Base-by-base conservation (phyloP, 257 asterid species). In the Solanum tarapatanum region DNA sequence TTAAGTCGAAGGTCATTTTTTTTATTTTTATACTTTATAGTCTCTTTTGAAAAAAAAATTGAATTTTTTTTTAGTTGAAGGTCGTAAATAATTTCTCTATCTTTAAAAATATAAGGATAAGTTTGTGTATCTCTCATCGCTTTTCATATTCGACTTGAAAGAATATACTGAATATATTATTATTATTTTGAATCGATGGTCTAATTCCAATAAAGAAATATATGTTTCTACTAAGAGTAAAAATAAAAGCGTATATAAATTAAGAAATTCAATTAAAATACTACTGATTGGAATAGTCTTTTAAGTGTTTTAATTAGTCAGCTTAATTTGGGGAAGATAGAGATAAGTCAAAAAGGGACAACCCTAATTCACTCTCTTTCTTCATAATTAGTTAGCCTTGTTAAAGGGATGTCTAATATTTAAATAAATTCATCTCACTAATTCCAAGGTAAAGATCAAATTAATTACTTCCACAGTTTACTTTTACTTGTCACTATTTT, bases 321-420 rank as follows among this genome's bases (percentile, higher is more conserved):
- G 91, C 95, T 90, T 85, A 87, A 91, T 90, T 89, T 89, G 77
- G 89, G 90, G 90, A 64, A 84, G 87, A 83, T 26, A 24, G 87
- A 41, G 43, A 51, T 43, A 89, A 91, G 93, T 91, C 93, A 88
- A 93, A 93, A 89, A 87, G 88, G 58, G 86, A 60, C 36, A 48
- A 14, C 89, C 39, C 84, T 24, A 60, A 26, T 86, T 48, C 68
- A 69, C 89, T 89, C 88, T 60, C 89, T 70, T 26, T 70, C 87
- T 75, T 86, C 88, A 91, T 94, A 73, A 92, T 89, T 88, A 91
- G 86, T 76, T 66, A 24, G 82, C 43, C 88, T 89, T 80, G 66
- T 91, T 86, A 83, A 91, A 94, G 90, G 86, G 89, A 23, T 87
- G 90, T 55, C 90, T 83, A 87, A 79, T 37, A 68, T 88, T 89